phyloP scores from a whole-genome alignment of 1,139 yeast genomes.

The Candida albicans region DNA sequence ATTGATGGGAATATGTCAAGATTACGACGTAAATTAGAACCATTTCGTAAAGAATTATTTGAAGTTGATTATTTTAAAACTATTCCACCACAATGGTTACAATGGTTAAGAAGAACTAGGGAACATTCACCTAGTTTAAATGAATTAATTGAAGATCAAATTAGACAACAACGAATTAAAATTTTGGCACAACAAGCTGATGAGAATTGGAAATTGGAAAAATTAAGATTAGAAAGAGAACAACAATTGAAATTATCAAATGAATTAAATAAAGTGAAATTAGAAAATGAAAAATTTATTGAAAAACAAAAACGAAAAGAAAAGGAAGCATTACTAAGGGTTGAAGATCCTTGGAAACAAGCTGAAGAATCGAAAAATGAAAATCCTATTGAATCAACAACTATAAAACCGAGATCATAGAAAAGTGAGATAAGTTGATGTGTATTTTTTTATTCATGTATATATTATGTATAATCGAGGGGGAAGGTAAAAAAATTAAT shows the following conservation, averaged over 20 bases:
- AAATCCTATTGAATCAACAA: slow-evolving; percentile 39
- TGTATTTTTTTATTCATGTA: not conserved
- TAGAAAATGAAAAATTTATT: slow-evolving; percentile 18
- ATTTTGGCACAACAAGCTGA: slow-evolving; percentile 61
- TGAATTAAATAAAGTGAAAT: slow-evolving; percentile 35
- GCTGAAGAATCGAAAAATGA: slow-evolving; percentile 31
- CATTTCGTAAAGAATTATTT: slow-evolving; percentile 39
- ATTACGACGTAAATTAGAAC: slow-evolving; percentile 52
- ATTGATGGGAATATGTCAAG: slow-evolving; percentile 47
- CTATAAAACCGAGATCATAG: slow-evolving; percentile 29
- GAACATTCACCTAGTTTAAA: slow-evolving; percentile 57
- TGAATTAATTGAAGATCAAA: slow-evolving; percentile 59
- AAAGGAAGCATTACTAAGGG: too few species aligned
- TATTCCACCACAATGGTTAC: slow-evolving; percentile 75
- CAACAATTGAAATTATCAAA: slow-evolving; percentile 30
- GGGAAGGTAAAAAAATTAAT: too few species aligned
- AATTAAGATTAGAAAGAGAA: slow-evolving; percentile 34
- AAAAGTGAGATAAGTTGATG: not conserved
- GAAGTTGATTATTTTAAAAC: slow-evolving; percentile 51
- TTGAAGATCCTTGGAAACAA: slow-evolving; percentile 37
- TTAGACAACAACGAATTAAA: slow-evolving; percentile 56
- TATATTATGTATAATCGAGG: slow-evolving; percentile 1
- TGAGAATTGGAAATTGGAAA: slow-evolving; percentile 53
- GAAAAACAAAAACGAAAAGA: slow-evolving; percentile 6
- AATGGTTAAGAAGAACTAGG: slow-evolving; percentile 74